Evolutionary conservation across 2,329 filamentous ascomycete genomes (phyloP).

Genomic region (Cytospora piceicola): DNA sequence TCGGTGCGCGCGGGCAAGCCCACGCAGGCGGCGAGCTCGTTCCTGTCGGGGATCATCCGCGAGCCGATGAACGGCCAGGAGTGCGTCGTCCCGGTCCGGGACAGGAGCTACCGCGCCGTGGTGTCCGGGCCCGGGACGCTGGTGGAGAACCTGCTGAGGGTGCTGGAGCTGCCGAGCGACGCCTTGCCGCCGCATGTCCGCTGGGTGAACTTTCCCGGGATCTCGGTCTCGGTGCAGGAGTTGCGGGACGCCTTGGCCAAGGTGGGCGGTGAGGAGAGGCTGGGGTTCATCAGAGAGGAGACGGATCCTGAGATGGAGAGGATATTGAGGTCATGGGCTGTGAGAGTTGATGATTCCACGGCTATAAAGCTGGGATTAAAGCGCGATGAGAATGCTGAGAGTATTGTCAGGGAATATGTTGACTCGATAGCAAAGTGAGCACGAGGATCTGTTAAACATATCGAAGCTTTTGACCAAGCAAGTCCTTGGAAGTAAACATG

Average conservation of each 20-base stretch:
- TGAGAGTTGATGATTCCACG: constrained; percentile 50
- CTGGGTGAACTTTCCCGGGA: constrained; percentile 54
- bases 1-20: constrained; percentile 64
- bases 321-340: constrained; percentile 60
- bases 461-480: no score
- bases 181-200: constrained; percentile 39
- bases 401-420: constrained; percentile 28
- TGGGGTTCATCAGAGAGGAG: constrained; percentile 51
- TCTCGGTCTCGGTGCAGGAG: constrained; percentile 56
- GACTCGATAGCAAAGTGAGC: constrained; percentile 19
- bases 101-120: constrained; percentile 48
- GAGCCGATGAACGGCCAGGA: constrained; percentile 50
- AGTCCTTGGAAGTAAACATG: not conserved
- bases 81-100: constrained; percentile 23
- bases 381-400: constrained; percentile 27
- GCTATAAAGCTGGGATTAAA: constrained; percentile 21
- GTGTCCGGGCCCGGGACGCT: constrained; percentile 51
- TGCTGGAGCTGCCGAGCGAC: constrained; percentile 46
- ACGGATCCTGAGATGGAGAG: constrained; percentile 50
- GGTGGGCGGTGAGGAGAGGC: constrained; percentile 51
- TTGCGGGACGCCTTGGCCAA: constrained; percentile 55
- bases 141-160: constrained; percentile 49
- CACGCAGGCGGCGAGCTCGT: constrained; percentile 63
- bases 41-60: constrained; percentile 64
- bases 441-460: no score